phyloP scores from a whole-genome alignment of 768 basidiomycete genomes.

The Lepiota venenata region DNA sequence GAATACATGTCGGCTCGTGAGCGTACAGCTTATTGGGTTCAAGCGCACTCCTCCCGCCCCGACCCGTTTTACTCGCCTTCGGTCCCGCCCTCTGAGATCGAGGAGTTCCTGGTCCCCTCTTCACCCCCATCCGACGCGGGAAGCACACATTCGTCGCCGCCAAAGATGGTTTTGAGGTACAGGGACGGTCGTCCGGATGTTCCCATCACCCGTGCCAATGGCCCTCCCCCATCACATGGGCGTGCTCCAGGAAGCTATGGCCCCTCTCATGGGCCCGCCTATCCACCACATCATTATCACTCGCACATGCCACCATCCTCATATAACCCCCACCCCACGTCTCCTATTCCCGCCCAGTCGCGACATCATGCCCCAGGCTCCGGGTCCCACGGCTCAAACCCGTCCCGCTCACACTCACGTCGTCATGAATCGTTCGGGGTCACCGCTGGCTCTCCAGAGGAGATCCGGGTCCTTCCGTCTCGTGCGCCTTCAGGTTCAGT shows the following conservation, averaged over 20 bases:
- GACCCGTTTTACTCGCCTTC: conserved; percentile 55
- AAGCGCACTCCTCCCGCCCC: conserved; percentile 33
- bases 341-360: conserved; percentile 16
- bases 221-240: conserved; percentile 14
- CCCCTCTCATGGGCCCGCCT: conserved; percentile 16
- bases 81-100: conserved; percentile 47
- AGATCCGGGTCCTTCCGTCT: conserved; percentile 62
- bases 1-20: conserved; percentile 58
- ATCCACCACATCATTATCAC: not conserved
- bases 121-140: conserved; percentile 45
- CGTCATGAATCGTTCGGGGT: conserved; percentile 19
- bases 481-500: conserved; percentile 20
- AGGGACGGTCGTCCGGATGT: conserved; percentile 61
- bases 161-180: conserved; percentile 70
- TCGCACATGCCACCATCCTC: conserved; percentile 25
- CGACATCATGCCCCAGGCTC: conserved; percentile 35
- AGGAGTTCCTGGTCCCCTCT: conserved; percentile 35
- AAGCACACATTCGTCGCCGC: conserved; percentile 55
- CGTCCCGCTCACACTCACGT: conserved; percentile 24
- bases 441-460: conserved; percentile 38
- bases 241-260: conserved; percentile 18
- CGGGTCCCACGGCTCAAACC: conserved; percentile 32
- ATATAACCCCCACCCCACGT: conserved; percentile 6
- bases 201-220: conserved; percentile 49
- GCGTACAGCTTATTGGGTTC: conserved; percentile 66